Evolutionary conservation across 1,284 basidiomycete genomes (phyloP), one percentile per base, ranked within the genome.

Genomic region (Malassezia pachydermatis): DNA sequence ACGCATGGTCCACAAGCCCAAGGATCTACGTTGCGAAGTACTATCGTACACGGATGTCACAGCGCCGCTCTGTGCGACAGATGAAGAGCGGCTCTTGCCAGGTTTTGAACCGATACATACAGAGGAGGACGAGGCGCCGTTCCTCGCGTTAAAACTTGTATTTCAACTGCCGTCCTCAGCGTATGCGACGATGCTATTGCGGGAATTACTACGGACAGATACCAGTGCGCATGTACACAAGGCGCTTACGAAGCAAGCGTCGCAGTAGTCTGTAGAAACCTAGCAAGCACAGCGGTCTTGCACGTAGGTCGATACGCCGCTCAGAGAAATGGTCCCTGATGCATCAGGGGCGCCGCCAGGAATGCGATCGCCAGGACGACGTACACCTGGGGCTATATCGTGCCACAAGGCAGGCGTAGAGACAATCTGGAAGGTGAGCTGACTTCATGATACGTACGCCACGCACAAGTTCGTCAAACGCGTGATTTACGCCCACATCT

Each of bases 21-120:
- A 79, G 41, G 78, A 85, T 55, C 75, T 95, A 32, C 79, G 81
- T 0, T 94, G 87, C 85, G 76, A 78, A 5, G 79, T 86, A 16
- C 75, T 96, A 48, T 78, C 80, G 45, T 99, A 98, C 74, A 92
- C 88, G 6, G 87, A 96, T 69, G 87, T 90, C 1, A 84, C 95
- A 63, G 80, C 92, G 33, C 78, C 87, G 8, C 79, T 98, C 23
- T 84, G 86, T 2, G 88, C 90, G 68, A 84, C 90, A 0, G 94
- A 98, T 71, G 94, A 98, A 74, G 94, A 98, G 74, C 79, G 79
- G 57, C 74, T 95, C 19, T 78, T 96, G 54, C 37, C 55, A 48
- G 40, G 30, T n/a, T 5, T 25, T 17, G 35, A 24, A 16, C 27
- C 28, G 28, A 10, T 33, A 7, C 20, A 16, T 3, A 4, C 28